Base-by-base conservation (phyloP, 768 basidiomycete species). In the Lyophyllum decastes region DNA sequence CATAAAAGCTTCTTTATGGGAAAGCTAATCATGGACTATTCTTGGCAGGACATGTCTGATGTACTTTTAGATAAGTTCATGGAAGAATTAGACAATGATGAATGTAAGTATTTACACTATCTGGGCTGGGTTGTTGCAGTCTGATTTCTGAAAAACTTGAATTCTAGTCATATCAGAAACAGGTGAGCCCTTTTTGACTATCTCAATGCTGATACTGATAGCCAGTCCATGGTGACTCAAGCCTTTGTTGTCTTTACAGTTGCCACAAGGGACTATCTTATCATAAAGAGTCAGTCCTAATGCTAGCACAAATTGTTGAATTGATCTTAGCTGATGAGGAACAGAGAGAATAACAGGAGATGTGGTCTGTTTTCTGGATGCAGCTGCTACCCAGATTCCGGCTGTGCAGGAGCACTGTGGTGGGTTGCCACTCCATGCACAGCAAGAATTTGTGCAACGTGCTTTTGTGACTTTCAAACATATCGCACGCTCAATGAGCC, bases 321-420 rank as follows among this genome's bases (percentile, higher is more conserved):
- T 48, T 17, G 17, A 22, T 14, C 26, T 14, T 22, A 41, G 24
- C 38, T 19, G 5, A 7, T 26, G 12, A 4, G 21, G 14, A 27
- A 26, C 17, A 21, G 38, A 43, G 9, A 41, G 24, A 43, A 49
- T 10, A n/a, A 26, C n/a, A 41, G 48, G 26, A 33, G 35, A 43
- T 12, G 26, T 30, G 7, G 46, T 24, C 6, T 33, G 47, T 55
- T 55, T 55, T 33, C 7, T 49, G 46, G n/a, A 49, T 43, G n/a
- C 17, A n/a, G 47, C 6, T 16, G 55, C 33, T 21, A 57, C 55
- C 14, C 40, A 51, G 24, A 57, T 57, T 34, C 55, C 55, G 6
- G 22, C 4, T 4, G 24, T 57, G 1, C 55, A 51, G 27, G 40
- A 27, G 17, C 43, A 57, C 22, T 57, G 55, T 21, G 40, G 27